Conservation (phyloP, 2,329 filamentous ascomycete species). For the Canariomyces notabilis region DNA sequence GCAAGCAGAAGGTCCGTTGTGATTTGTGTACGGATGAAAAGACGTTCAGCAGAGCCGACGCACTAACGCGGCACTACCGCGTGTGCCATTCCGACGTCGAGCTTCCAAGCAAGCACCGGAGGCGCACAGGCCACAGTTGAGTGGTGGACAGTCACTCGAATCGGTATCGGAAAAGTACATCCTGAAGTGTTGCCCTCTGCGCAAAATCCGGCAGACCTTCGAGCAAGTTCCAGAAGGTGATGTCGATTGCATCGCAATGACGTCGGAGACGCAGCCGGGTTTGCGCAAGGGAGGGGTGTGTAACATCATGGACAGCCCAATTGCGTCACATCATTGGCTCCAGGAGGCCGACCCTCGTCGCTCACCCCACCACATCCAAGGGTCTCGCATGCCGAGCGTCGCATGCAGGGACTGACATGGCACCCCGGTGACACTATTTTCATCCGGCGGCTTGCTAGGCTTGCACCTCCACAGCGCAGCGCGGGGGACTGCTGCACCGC, state of each 20-base stretch:
- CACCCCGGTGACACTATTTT: conserved; percentile 3
- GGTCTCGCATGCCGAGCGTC: conserved; percentile 17
- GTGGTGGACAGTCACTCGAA: neutral
- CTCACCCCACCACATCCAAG: conserved; percentile 15
- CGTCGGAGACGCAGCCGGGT: conserved; percentile 20
- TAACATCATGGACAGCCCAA: conserved; percentile 13
- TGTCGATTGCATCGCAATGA: conserved; percentile 22
- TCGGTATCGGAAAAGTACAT: no score
- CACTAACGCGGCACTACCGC: conserved; percentile 86
- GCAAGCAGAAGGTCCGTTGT: conserved; percentile 92
- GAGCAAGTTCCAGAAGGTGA: conserved; percentile 7
- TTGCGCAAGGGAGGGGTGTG: conserved; percentile 5
- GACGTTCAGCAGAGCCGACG: conserved; percentile 93
- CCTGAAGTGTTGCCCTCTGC: no score
- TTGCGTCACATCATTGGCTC: conserved; percentile 17
- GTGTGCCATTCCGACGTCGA: conserved; percentile 89
- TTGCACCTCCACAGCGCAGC: conserved; percentile 1
- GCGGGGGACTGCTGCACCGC: no score
- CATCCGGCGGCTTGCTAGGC: neutral
- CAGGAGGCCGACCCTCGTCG: neutral
- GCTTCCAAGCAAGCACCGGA: conserved; percentile 60
- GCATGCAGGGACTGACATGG: conserved; percentile 22
- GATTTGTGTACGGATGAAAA: conserved; percentile 93
- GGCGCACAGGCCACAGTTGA: conserved; percentile 29
- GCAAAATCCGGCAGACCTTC: no score